Evolutionary conservation across 2,329 filamentous ascomycete genomes (phyloP).

Genomic region (Tricladium varicosporioides): DNA sequence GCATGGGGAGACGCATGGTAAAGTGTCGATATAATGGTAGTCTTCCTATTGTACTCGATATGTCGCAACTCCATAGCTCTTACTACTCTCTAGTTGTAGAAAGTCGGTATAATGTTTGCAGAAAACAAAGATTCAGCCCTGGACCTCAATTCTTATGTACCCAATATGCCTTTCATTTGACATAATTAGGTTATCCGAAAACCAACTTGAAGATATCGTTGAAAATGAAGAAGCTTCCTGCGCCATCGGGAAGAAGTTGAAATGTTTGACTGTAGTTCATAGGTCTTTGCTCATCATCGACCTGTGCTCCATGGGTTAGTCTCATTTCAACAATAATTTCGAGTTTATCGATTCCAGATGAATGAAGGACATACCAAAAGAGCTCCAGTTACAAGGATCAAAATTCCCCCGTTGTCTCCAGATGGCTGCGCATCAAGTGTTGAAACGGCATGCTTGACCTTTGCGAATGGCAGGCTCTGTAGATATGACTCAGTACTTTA

Average conservation of each 20-base stretch:
- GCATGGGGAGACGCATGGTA: background rate
- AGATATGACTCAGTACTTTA: slow-evolving; percentile 12
- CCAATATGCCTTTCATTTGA: slow-evolving; percentile 12
- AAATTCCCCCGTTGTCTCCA: slow-evolving; percentile 62
- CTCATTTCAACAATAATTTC: background rate
- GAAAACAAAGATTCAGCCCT: slow-evolving; percentile 14
- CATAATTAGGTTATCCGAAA: slow-evolving; percentile 45
- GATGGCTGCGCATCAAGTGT: slow-evolving; percentile 85
- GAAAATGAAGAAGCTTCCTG: slow-evolving; percentile 77
- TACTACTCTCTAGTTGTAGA: slow-evolving; percentile 8
- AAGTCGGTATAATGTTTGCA: slow-evolving; percentile 26
- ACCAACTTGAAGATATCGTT: slow-evolving; percentile 96
- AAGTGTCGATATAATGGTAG: background rate
- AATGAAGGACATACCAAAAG: slow-evolving; percentile 64
- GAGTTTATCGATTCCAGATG: background rate
- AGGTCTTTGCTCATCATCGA: slow-evolving; percentile 80
- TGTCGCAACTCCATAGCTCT: background rate
- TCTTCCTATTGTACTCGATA: background rate
- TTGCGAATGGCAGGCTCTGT: slow-evolving; percentile 75
- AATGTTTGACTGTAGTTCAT: slow-evolving; percentile 93
- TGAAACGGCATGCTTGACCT: slow-evolving; percentile 73
- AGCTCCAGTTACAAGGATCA: slow-evolving; percentile 86
- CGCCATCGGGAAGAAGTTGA: slow-evolving; percentile 70
- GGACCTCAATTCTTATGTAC: slow-evolving; percentile 17
- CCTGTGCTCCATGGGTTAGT: slow-evolving; percentile 46